Percentiles rank a stretch among this genome's conserved stretches.
Evolutionary conservation across 2,329 filamentous ascomycete genomes (phyloP).

Genomic region (Pseudocercospora cruenta): DNA sequence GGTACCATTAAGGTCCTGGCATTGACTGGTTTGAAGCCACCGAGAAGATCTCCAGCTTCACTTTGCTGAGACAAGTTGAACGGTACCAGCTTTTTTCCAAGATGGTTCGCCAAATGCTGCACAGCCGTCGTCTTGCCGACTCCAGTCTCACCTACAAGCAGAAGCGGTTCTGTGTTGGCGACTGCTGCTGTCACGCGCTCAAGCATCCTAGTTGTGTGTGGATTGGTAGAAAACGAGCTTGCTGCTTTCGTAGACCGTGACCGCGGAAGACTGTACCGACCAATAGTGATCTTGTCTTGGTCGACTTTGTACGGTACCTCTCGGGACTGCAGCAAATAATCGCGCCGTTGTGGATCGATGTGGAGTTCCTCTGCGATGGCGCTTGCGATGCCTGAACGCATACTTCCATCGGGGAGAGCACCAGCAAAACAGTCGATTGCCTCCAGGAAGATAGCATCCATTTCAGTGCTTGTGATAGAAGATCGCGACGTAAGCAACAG

Average conservation of each 20-base stretch:
- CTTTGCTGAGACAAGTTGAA: constrained; percentile 98
- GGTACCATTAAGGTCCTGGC: constrained; percentile 84
- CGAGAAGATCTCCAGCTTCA: constrained; percentile 91
- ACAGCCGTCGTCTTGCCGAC: constrained; percentile 97
- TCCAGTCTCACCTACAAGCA: constrained; percentile 97
- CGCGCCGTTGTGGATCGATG: constrained; percentile 77
- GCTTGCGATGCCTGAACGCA: constrained; percentile 63
- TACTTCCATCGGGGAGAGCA: constrained; percentile 69
- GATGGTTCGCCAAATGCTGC: constrained; percentile 82
- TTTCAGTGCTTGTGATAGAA: constrained; percentile 68
- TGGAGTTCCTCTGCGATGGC: constrained; percentile 85
- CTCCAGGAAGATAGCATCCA: constrained; percentile 90
- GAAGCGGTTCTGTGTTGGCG: constrained; percentile 79
- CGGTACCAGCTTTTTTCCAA: constrained; percentile 84
- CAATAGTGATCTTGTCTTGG: constrained; percentile 34
- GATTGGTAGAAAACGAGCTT: constrained; percentile 83
- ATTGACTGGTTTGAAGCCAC: constrained; percentile 95
- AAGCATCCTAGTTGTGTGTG: constrained; percentile 78
- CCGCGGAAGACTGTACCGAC: constrained; percentile 36
- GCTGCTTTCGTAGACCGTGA: constrained; percentile 16
- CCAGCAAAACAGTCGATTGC: constrained; percentile 90
- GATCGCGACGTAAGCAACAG: constrained; percentile 65
- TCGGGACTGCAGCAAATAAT: constrained; percentile 75
- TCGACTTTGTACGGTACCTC: constrained; percentile 67
- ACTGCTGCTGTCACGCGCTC: constrained; percentile 87